Conservation (phyloP, 176 grass and related monocot genomes). For the Juncus effusus region DNA sequence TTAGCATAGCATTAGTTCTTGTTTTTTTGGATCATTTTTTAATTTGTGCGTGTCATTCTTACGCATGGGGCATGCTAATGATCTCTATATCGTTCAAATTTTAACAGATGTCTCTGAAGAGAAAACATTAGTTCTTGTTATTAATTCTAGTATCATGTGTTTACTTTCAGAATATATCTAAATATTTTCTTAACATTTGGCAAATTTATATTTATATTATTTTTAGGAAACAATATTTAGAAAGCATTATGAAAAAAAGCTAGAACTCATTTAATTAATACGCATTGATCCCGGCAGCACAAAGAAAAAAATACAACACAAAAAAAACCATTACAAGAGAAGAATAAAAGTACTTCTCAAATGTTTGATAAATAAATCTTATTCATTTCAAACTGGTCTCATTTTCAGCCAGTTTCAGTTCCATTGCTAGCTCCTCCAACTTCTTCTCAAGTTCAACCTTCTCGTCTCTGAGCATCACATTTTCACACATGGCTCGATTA, state of each 20-base stretch:
- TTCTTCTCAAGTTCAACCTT: constrained; percentile 44
- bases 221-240: constrained; percentile 12
- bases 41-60: too few relatives aligned
- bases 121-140: too few relatives aligned
- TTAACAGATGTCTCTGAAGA: too few relatives aligned
- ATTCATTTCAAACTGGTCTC: constrained; percentile 32
- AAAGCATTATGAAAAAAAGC: constrained; percentile 2
- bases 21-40: neutral
- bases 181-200: neutral
- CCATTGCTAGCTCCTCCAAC: constrained; percentile 35
- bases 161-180: constrained; percentile 1
- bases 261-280: constrained; percentile 22
- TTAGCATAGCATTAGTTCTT: neutral
- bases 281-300: constrained; percentile 18
- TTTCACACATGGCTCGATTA: constrained; percentile 40
- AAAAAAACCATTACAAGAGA: constrained; percentile 20
- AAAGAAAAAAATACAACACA: constrained; percentile 38
- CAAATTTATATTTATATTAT: neutral
- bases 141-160: neutral
- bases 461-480: constrained; percentile 47
- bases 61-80: too few relatives aligned
- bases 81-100: too few relatives aligned
- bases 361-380: constrained; percentile 16
- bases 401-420: constrained; percentile 23
- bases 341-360: constrained; percentile 32